Evolutionary conservation across 176 grass and related monocot species (phyloP).

Genomic region (Bonia amplexicaulis): DNA sequence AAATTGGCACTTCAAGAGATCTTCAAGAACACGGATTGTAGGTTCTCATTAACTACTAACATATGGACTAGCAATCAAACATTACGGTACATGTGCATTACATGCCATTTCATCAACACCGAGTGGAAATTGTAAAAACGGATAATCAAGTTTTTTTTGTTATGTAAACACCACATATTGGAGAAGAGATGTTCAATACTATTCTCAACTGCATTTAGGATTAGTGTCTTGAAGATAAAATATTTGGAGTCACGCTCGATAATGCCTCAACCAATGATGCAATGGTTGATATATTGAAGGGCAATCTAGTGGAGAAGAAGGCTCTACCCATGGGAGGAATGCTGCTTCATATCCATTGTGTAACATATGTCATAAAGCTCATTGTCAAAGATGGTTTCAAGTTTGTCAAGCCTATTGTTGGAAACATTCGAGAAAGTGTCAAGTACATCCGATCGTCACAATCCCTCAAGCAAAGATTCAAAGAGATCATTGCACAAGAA

Average conservation of each 20-base stretch:
- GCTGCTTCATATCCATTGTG: neutral
- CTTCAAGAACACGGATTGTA: too few species aligned
- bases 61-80: too few species aligned
- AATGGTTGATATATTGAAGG: neutral
- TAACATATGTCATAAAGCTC: neutral
- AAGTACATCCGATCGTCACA: neutral
- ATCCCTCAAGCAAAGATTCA: neutral
- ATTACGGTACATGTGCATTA: too few species aligned
- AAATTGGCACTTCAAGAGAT: too few species aligned
- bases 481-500: neutral
- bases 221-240: neutral
- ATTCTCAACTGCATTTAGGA: too few species aligned
- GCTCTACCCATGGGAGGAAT: neutral
- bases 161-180: too few species aligned
- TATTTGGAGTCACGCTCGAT: neutral
- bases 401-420: neutral
- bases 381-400: neutral
- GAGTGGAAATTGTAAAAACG: too few species aligned
- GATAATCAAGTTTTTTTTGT: too few species aligned
- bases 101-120: too few species aligned
- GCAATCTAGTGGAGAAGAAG: neutral
- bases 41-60: too few species aligned
- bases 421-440: neutral
- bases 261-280: neutral
- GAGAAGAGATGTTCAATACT: too few species aligned